phyloP scores from a whole-genome alignment of 2,329 filamentous ascomycete genomes.

The Emmonsiellopsis sp. region DNA sequence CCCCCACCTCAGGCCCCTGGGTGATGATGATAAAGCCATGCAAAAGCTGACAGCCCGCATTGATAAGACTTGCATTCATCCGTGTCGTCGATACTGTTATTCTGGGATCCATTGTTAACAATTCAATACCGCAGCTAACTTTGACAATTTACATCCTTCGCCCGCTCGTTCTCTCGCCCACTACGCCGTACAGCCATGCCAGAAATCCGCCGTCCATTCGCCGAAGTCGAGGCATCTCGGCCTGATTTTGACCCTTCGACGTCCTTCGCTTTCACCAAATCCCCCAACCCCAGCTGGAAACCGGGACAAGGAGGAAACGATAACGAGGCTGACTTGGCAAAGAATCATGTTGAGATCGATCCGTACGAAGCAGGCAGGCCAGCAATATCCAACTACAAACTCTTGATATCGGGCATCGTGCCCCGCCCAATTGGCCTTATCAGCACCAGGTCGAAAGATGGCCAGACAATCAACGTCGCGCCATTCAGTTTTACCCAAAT shows the following conservation, averaged over 20 bases:
- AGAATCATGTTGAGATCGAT: slow-evolving; percentile 67
- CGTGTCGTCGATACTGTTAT: no score
- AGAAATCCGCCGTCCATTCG: slow-evolving; percentile 18
- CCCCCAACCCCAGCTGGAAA: slow-evolving; percentile 34
- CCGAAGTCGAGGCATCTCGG: slow-evolving; percentile 32
- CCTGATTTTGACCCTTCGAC: slow-evolving; percentile 30
- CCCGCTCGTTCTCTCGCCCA: no score
- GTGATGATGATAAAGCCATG: no score
- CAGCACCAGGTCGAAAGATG: slow-evolving; percentile 52
- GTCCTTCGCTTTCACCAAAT: slow-evolving; percentile 30
- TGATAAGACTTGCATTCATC: no score
- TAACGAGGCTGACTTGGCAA: slow-evolving; percentile 39
- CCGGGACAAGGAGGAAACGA: slow-evolving; percentile 36
- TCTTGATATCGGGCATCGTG: slow-evolving; percentile 73
- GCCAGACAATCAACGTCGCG: slow-evolving; percentile 63
- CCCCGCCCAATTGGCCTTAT: slow-evolving; percentile 70
- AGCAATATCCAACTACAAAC: slow-evolving; percentile 73
- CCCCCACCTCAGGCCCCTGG: no score
- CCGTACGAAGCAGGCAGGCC: slow-evolving; percentile 64
- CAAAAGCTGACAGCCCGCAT: no score
- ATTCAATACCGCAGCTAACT: no score
- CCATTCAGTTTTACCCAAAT: slow-evolving; percentile 84
- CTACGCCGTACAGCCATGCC: neutral
- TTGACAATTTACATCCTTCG: no score
- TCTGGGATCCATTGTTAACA: no score